Conservation (phyloP, 345 rosid genomes). For the Orychophragmus violaceus region DNA sequence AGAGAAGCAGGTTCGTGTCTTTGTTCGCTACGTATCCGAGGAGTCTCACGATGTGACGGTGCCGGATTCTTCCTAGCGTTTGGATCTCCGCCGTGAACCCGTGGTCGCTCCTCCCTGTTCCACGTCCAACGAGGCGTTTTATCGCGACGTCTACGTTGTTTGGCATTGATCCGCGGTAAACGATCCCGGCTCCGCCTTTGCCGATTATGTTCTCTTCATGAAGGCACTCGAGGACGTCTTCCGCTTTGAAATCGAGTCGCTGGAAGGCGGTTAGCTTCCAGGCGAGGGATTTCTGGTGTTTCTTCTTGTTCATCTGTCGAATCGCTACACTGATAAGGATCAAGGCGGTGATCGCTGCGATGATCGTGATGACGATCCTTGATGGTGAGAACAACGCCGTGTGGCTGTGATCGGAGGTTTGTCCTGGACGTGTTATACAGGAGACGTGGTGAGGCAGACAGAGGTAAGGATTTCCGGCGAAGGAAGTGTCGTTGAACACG, state of each 20-base stretch:
- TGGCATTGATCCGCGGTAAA: slow-evolving; percentile 80
- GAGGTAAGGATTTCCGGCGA: slow-evolving; percentile 62
- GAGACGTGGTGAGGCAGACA: slow-evolving; percentile 43
- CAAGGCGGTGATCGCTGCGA: slow-evolving; percentile 36
- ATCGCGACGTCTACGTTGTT: slow-evolving; percentile 68
- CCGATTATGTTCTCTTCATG: slow-evolving; percentile 90
- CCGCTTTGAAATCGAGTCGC: slow-evolving; percentile 64
- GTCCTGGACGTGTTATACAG: slow-evolving; percentile 32
- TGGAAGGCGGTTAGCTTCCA: slow-evolving; percentile 92
- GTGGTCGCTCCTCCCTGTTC: not conserved
- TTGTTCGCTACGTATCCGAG: slow-evolving; percentile 78
- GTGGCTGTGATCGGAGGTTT: slow-evolving; percentile 26
- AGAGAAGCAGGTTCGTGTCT: slow-evolving; percentile 70
- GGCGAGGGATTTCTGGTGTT: slow-evolving; percentile 38
- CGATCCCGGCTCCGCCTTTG: slow-evolving; percentile 90
- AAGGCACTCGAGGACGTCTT: slow-evolving; percentile 72
- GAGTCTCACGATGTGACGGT: slow-evolving; percentile 76
- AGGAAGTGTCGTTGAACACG: slow-evolving; percentile 63
- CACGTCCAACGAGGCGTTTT: slow-evolving; percentile 53
- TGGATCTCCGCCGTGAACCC: slow-evolving; percentile 20
- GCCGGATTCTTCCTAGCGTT: slow-evolving; percentile 76
- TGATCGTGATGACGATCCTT: slow-evolving; percentile 37
- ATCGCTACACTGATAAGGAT: slow-evolving; percentile 41
- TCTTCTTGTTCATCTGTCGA: slow-evolving; percentile 43
- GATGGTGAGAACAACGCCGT: slow-evolving; percentile 35